Conservation (phyloP, 768 basidiomycete species). For the Mycena leptocephala region DNA sequence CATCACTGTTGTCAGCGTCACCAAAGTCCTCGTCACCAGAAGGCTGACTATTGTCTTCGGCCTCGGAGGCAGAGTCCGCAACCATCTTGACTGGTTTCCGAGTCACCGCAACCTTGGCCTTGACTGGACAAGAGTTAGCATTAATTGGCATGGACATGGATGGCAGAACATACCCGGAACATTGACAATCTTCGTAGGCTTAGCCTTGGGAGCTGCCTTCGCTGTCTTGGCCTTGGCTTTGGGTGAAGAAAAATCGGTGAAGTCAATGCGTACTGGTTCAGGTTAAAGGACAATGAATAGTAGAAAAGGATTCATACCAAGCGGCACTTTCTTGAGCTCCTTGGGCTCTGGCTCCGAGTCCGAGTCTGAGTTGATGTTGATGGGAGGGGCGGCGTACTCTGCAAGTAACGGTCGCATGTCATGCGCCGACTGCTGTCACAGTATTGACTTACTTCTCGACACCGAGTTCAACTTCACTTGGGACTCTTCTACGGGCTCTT, state of each 20-base stretch:
- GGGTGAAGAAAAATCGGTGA: not conserved
- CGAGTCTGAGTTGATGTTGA: not conserved
- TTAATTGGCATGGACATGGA: no score
- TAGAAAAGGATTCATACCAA: not conserved
- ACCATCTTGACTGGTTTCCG: not conserved
- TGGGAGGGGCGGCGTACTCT: not conserved
- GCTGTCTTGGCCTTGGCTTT: not conserved
- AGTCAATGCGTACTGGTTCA: not conserved
- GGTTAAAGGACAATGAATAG: not conserved
- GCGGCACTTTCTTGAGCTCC: not conserved
- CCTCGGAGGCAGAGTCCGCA: not conserved
- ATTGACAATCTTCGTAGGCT: not conserved
- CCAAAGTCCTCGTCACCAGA: not conserved
- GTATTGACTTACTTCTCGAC: no score
- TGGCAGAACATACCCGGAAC: not conserved
- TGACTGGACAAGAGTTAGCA: not conserved
- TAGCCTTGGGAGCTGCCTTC: no score
- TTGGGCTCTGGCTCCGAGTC: not conserved
- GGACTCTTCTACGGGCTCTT: no score
- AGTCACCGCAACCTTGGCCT: not conserved
- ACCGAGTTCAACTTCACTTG: no score
- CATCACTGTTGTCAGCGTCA: not conserved
- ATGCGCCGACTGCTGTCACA: not conserved
- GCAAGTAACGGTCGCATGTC: not conserved
- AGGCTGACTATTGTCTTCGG: not conserved